phyloP scores from a whole-genome alignment of 2,329 filamentous ascomycete species.

The Thielaviopsis euricoi region DNA sequence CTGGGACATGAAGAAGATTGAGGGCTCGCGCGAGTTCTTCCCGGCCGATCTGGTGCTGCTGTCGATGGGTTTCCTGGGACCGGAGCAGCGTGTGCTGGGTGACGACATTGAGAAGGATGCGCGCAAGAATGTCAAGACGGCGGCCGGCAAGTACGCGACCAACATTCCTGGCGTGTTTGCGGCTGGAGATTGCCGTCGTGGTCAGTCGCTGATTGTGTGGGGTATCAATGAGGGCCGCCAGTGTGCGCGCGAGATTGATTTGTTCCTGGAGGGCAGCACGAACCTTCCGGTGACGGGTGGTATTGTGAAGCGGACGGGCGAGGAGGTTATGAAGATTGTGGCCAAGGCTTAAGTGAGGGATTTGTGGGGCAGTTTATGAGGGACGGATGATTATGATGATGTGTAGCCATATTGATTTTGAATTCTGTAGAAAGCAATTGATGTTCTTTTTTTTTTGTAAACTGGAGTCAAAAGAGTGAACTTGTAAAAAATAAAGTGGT shows the following conservation, averaged over 20 bases:
- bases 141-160: conserved; percentile 72
- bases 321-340: conserved; percentile 41
- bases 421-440: background rate
- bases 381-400: background rate
- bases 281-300: conserved; percentile 80
- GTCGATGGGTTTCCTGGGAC: conserved; percentile 94
- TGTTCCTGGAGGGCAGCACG: conserved; percentile 66
- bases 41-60: conserved; percentile 84
- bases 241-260: conserved; percentile 79
- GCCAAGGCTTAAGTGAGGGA: conserved; percentile 13
- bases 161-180: conserved; percentile 82
- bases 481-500: too few species aligned
- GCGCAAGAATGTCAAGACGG: conserved; percentile 92
- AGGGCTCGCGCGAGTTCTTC: conserved; percentile 90
- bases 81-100: conserved; percentile 74
- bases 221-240: conserved; percentile 96
- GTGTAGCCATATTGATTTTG: too few species aligned
- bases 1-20: conserved; percentile 98
- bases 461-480: too few species aligned
- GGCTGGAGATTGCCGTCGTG: conserved; percentile 85
- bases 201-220: conserved; percentile 94
- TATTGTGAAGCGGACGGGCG: conserved; percentile 70
- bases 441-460: background rate
- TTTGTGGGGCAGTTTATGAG: background rate
- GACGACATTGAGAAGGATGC: conserved; percentile 81